Evolutionary conservation across 2,329 filamentous ascomycete species (phyloP), one percentile per base, ranked within the genome.

Genomic region (Botrytis tulipae): DNA sequence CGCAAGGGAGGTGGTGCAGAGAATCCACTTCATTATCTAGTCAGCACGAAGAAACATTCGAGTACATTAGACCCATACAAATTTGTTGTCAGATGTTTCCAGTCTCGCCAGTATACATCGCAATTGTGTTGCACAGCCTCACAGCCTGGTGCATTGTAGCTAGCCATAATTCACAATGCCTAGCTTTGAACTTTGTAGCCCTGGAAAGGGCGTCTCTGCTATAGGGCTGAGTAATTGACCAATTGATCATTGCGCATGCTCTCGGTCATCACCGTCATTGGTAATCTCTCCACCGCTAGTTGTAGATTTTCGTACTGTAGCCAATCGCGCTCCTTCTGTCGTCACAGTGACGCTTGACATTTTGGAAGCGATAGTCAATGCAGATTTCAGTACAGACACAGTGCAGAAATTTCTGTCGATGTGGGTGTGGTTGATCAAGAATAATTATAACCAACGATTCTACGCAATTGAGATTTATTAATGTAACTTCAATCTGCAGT

Each of bases 211-310:
- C 66, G 44, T 57, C 20, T 66, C 37, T 69, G 66, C 20, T 66
- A 72, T 66, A 66, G 68, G 68, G 68, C 68, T 70, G 68, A 70
- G 54, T 70, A 35, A 70, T 70, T 60, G 46, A 54, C 60, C 59
- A 66, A 66, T 66, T 57, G 66, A 57, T 69, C 48, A n/a, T 44
- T n/a, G 18, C 51, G 66, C 66, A 69, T 57, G 48, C 66, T 57
- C 54, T 67, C 70, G 70, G 70, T 67, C 70, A 66, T 72, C 70
- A 72, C 70, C 70, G 70, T 35, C 60, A 48, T 72, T 72, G 44
- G 60, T 54, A 65, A n/a, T 40, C 40, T 42, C 70, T 66, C 70
- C 70, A 66, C 60, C 70, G 61, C 70, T 66, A 35, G 25, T 57
- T 57, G 16, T 29, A 37, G 20, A 20, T 54, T 63, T 71, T 72